phyloP scores from a whole-genome alignment of 495 filamentous ascomycete genomes.

The Hyaloscypha bicolor region DNA sequence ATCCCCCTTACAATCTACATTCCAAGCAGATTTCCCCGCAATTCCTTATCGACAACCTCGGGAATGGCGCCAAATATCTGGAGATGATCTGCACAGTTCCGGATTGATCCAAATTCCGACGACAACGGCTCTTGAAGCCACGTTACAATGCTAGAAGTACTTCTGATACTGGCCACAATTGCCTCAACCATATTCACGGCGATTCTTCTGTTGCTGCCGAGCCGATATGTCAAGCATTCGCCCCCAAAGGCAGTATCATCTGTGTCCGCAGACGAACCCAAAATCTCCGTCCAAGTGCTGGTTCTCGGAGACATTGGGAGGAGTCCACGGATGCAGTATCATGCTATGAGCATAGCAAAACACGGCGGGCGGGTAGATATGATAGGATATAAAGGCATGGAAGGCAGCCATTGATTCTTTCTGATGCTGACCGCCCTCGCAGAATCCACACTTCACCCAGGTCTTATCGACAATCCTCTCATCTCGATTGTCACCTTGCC shows the following conservation, averaged over 20 bases:
- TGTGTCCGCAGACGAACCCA: conserved; percentile 22
- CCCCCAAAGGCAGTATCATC: conserved; percentile 24
- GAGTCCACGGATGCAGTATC: conserved; percentile 98
- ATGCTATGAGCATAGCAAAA: conserved; percentile 89
- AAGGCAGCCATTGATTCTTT: background rate
- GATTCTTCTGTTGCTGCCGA: conserved; percentile 30
- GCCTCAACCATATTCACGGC: conserved; percentile 31
- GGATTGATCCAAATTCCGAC: background rate
- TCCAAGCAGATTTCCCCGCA: background rate
- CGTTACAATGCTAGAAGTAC: conserved; percentile 28
- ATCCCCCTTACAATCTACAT: background rate
- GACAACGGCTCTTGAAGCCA: background rate
- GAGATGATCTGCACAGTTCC: background rate
- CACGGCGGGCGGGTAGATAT: conserved; percentile 80
- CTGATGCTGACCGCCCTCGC: conserved; percentile 17
- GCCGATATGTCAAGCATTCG: conserved; percentile 32
- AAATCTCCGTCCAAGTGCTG: conserved; percentile 72
- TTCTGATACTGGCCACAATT: conserved; percentile 30
- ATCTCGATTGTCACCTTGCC: conserved; percentile 65
- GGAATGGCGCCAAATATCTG: background rate
- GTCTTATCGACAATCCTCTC: conserved; percentile 58
- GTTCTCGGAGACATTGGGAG: conserved; percentile 97
- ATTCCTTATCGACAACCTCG: background rate
- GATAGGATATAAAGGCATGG: conserved; percentile 80
- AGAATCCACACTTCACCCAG: conserved; percentile 64